phyloP scores from a whole-genome alignment of 2,329 filamentous ascomycete genomes.

The Penicillium verrucosum region DNA sequence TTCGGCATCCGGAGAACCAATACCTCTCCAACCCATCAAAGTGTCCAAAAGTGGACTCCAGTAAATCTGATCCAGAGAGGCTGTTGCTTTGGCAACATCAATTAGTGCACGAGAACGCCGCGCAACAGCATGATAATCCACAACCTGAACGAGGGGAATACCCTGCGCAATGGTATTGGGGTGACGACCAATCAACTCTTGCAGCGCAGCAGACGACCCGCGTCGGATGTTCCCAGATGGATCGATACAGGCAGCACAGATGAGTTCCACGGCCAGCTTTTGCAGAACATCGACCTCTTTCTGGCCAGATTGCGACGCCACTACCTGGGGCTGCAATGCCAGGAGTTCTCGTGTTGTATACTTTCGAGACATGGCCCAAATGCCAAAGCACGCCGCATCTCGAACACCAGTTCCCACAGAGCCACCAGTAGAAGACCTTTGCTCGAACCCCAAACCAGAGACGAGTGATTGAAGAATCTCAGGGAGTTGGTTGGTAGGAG shows the following conservation, averaged over 20 bases:
- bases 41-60: constrained; percentile 68
- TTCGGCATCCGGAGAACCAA: constrained; percentile 72
- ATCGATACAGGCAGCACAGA: constrained; percentile 79
- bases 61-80: constrained; percentile 61
- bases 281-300: constrained; percentile 59
- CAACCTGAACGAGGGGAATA: constrained; percentile 79
- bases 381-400: constrained; percentile 92
- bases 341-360: constrained; percentile 78
- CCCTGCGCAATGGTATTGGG: constrained; percentile 79
- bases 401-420: constrained; percentile 86
- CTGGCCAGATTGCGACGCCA: constrained; percentile 30
- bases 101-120: constrained; percentile 77
- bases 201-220: constrained; percentile 86
- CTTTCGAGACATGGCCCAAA: constrained; percentile 86
- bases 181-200: constrained; percentile 90
- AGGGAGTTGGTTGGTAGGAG: constrained; percentile 66
- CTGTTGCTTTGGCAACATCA: constrained; percentile 68
- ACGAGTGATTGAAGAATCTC: constrained; percentile 74
- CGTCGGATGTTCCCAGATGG: constrained; percentile 89
- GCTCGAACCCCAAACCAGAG: constrained; percentile 81
- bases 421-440: constrained; percentile 77
- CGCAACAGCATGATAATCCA: constrained; percentile 92
- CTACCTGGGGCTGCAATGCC: constrained; percentile 48
- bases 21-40: constrained; percentile 79
- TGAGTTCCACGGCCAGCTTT: constrained; percentile 73